Evolutionary conservation across 768 basidiomycete genomes (phyloP).

Genomic region (Cystoderma amianthinum): DNA sequence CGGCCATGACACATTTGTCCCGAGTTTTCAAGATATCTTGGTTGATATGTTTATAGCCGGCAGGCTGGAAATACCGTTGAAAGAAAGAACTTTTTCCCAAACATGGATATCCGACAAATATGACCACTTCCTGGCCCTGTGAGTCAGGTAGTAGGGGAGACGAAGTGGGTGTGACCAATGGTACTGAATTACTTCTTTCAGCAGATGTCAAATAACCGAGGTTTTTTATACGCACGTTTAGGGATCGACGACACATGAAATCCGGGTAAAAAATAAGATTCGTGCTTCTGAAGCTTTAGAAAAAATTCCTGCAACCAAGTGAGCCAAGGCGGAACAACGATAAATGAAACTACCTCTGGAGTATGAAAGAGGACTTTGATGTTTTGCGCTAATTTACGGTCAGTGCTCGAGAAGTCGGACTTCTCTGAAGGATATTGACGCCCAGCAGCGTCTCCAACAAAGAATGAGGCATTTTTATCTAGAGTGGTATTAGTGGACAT

Average conservation of each 20-base stretch:
- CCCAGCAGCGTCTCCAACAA: slow-evolving; percentile 89
- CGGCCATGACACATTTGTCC: slow-evolving; percentile 64
- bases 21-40: slow-evolving; percentile 78
- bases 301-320: slow-evolving; percentile 63
- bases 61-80: slow-evolving; percentile 54
- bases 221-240: slow-evolving; percentile 17
- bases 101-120: slow-evolving; percentile 49
- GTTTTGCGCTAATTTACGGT: slow-evolving; percentile 83
- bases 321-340: neutral
- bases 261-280: slow-evolving; percentile 48
- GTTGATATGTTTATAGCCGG: slow-evolving; percentile 77
- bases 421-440: slow-evolving; percentile 37
- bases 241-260: slow-evolving; percentile 53
- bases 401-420: slow-evolving; percentile 73
- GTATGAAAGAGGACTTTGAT: slow-evolving; percentile 69
- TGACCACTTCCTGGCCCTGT: slow-evolving; percentile 31
- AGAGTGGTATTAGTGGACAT: neutral
- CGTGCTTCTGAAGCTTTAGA: slow-evolving; percentile 39
- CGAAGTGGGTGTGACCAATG: slow-evolving; percentile 41
- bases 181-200: slow-evolving; percentile 40
- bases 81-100: slow-evolving; percentile 84
- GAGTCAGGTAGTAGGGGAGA: slow-evolving; percentile 38
- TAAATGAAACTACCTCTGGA: slow-evolving; percentile 56
- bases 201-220: neutral
- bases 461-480: slow-evolving; percentile 69